Percentiles rank a stretch among this genome's conserved stretches.
phyloP scores from a whole-genome alignment of 1,139 yeast genomes.

The Hansenula lynferdii region DNA sequence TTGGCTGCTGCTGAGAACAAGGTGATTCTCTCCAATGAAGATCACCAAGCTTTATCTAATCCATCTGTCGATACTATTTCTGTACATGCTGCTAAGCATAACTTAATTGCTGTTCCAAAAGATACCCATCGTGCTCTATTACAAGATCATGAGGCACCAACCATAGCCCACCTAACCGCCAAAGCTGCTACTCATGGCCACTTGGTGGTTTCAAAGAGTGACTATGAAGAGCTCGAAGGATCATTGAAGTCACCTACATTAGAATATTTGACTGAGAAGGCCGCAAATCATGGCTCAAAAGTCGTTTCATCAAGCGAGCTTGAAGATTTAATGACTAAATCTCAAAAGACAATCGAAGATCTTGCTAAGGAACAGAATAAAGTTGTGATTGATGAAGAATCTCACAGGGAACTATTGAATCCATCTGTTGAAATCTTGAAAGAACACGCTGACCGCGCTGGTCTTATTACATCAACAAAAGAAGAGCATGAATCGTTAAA shows the following conservation, averaged over 20 bases:
- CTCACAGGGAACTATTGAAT: conserved; percentile 12
- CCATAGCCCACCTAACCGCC: conserved; percentile 18
- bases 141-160: conserved; percentile 25
- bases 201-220: conserved; percentile 20
- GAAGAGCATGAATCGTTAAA: conserved; percentile 24
- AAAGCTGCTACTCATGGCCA: conserved; percentile 24
- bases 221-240: conserved; percentile 15
- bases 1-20: conserved; percentile 8
- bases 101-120: conserved; percentile 23
- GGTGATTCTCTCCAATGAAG: conserved; percentile 16
- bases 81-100: conserved; percentile 20
- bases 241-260: conserved; percentile 22
- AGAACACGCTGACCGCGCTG: conserved; percentile 36
- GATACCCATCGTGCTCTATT: conserved; percentile 26
- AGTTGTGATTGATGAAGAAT: conserved; percentile 16
- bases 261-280: background rate
- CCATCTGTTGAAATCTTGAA: conserved; percentile 14
- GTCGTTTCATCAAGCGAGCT: conserved; percentile 16
- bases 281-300: background rate
- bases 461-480: conserved; percentile 36
- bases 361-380: conserved; percentile 8
- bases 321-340: conserved; percentile 10
- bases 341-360: background rate
- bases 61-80: conserved; percentile 16
- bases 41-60: conserved; percentile 20